phyloP scores from a whole-genome alignment of 2,329 filamentous ascomycete genomes.

The Fusarium dimerum region DNA sequence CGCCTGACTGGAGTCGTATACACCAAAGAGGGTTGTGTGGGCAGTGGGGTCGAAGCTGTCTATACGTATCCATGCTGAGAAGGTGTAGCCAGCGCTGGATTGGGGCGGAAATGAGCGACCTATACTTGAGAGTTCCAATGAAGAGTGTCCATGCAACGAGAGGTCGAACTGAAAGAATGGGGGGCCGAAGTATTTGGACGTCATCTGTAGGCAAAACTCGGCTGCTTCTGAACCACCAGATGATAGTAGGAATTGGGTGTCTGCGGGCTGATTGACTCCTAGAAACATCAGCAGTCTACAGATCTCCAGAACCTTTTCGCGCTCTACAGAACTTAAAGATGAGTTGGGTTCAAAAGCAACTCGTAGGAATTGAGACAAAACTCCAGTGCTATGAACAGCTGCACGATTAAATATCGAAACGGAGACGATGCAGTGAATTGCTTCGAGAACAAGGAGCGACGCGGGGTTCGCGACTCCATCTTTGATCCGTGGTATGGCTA shows the following conservation, averaged over 20 bases:
- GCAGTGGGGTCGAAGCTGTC: conserved; percentile 81
- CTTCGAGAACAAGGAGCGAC: conserved; percentile 66
- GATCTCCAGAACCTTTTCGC: conserved; percentile 61
- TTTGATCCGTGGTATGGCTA: conserved; percentile 54
- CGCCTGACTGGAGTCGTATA: conserved; percentile 87
- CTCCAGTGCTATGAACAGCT: conserved; percentile 70
- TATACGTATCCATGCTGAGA: conserved; percentile 85
- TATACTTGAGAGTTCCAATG: conserved; percentile 85
- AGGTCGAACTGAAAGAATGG: conserved; percentile 94
- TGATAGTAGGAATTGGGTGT: conserved; percentile 73
- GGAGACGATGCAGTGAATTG: conserved; percentile 58
- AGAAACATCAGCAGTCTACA: conserved; percentile 71
- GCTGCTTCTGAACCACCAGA: conserved; percentile 55
- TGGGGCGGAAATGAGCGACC: conserved; percentile 82
- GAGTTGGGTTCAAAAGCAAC: conserved; percentile 58
- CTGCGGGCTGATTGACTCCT: conserved; percentile 77
- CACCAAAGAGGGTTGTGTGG: conserved; percentile 94
- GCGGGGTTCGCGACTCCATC: conserved; percentile 49
- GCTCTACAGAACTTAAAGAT: conserved; percentile 56
- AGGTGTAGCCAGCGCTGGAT: conserved; percentile 81
- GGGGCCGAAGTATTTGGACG: conserved; percentile 73
- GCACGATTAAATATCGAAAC: conserved; percentile 70
- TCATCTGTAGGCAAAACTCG: conserved; percentile 71
- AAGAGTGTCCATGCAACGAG: conserved; percentile 82
- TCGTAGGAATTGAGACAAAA: conserved; percentile 66